Conservation (phyloP, 345 rosid species). For the Fremontodendron californicum region DNA sequence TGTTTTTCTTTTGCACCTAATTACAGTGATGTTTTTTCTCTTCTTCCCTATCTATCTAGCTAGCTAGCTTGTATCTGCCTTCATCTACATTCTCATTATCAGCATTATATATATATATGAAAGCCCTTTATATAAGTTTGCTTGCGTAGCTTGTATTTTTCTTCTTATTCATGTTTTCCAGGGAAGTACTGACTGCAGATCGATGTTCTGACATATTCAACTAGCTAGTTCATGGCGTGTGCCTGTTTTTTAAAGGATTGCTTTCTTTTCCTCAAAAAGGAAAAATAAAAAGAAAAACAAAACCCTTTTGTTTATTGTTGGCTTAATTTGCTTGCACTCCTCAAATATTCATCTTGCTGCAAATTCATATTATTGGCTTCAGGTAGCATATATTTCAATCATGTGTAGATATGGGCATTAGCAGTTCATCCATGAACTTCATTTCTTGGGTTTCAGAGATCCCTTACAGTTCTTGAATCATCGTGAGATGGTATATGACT, state of each 20-base stretch:
- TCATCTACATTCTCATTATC: background rate
- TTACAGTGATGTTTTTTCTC: background rate
- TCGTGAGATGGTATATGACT: no score
- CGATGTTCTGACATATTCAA: background rate
- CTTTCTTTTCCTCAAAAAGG: background rate
- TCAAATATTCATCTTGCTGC: background rate
- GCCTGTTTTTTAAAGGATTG: no score
- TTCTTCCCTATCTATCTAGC: background rate
- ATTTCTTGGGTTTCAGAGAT: background rate
- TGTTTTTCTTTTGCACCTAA: background rate
- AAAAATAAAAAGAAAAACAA: background rate
- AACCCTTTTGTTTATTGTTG: background rate
- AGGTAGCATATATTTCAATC: background rate
- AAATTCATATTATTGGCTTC: background rate
- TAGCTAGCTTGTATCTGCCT: no score
- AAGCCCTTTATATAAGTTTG: background rate
- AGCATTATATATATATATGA: background rate
- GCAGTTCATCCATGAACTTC: background rate
- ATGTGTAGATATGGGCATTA: background rate
- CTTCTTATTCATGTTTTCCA: background rate
- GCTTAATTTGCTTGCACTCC: background rate
- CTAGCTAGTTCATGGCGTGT: background rate
- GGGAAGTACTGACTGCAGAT: background rate
- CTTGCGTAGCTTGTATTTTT: background rate
- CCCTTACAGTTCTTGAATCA: no score